These are phyloP conservation scores for Lyophyllum shimeji DNA, from an alignment of 768 basidiomycete genomes.

Conservation along the genomic window DNA sequence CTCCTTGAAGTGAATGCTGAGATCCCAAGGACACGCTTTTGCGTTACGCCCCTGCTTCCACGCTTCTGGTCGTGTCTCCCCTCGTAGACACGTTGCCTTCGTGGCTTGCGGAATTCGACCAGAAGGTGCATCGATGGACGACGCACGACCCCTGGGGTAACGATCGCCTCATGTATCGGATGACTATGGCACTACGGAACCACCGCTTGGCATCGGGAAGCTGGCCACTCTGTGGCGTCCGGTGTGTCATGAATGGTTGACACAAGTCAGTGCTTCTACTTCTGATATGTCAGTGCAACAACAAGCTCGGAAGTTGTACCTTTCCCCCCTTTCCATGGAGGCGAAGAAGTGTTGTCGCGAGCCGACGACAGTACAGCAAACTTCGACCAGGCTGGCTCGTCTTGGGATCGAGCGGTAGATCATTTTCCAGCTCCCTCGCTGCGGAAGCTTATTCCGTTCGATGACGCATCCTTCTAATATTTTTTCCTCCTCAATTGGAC, in stretches of 20 bases:
- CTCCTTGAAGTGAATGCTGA: not conserved
- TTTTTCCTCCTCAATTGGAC: not conserved
- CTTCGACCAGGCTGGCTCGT: not conserved
- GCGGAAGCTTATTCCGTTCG: not conserved
- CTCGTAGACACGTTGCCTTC: not conserved
- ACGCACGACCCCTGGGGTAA: constrained; percentile 4
- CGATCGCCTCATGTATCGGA: constrained; percentile 13
- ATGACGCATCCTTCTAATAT: not conserved
- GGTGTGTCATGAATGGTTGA: not conserved
- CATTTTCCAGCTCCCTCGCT: not conserved
- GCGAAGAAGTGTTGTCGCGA: not conserved
- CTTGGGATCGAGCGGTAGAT: not conserved
- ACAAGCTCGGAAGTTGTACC: not conserved
- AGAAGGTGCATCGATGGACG: constrained; percentile 10
- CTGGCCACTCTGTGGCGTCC: constrained; percentile 11
- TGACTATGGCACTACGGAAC: not conserved
- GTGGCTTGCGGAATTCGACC: constrained; percentile 4
- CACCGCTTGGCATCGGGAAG: not conserved
- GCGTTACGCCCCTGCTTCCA: constrained; percentile 2
- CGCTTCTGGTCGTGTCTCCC: constrained; percentile 5
- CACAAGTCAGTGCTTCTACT: not conserved
- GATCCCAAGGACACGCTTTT: not conserved
- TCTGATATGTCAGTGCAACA: not conserved
- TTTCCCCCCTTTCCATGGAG: not conserved
- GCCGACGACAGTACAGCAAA: not conserved